Base-by-base conservation (phyloP, 2,329 filamentous ascomycete species). In the Penicillium sp. region DNA sequence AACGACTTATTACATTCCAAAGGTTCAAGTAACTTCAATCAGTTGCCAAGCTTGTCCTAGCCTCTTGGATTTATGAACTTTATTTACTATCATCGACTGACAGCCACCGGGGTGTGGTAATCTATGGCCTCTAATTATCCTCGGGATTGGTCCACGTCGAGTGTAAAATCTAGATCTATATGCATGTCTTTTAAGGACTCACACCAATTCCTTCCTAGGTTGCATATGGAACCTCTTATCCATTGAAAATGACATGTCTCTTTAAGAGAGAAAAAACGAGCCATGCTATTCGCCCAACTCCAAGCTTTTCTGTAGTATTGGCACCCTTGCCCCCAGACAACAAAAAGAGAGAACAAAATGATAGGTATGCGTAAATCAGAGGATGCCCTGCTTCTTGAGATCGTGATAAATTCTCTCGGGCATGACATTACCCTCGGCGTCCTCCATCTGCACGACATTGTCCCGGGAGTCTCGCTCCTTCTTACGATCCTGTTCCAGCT, bases 341-440 rank as follows among this genome's bases (percentile, higher is more conserved):
- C 13, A 44, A 45, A 45, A n/a, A 44, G 35, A 48, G 14, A 39
- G 10, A 55, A 41, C 21, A 49, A 56, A 52, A 19, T 19, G 45
- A 48, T n/a, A 45, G 27, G 10, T 33, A 33, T 39, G 35, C 21
- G n/a, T 52, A 9, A 13, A 57, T 73, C 81, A 95, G 63, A 96
- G 78, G 70, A 96, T 80, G 33, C 93, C 93, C 73, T 96, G 91
- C 78, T 96, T 96, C 76, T 91, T 90, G 75, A 98, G 77, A 82
- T 99, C 95, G 64, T 93, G 88, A 75, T 97, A 99, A 53, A 99
- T 93, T 82, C 96, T 96, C 79, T 97, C 92, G 0, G 96, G 95
- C 95, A 99, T 99, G 56, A 99, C 95, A 69, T 99, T 98, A 47
- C 95, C 95, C 72, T 96, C 90, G 0, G 86, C 90, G 74, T 99